Base-by-base conservation (phyloP, 2,329 filamentous ascomycete species). In the Gnomoniopsis sp. region DNA sequence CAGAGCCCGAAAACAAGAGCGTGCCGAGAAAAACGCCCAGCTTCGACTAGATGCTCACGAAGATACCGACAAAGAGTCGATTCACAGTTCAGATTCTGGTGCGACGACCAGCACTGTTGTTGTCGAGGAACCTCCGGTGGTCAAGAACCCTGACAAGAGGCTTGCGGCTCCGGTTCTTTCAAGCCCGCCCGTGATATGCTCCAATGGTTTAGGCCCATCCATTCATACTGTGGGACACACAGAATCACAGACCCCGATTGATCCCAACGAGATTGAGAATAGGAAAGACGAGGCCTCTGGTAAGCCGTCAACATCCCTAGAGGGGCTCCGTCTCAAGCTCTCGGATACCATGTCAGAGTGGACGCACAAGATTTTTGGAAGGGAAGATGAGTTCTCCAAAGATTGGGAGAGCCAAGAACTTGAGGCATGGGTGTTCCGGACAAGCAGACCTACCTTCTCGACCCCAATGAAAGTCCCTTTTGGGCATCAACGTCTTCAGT, bases 351-450 rank as follows among this genome's bases (percentile, higher is more conserved):
- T 54, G n/a, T 30, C 34, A 19, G 54, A 60, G 6, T 58, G 47
- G 55, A 54, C 52, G 7, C 50, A 58, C 19, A 33, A 47, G 19
- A 30, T 58, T 1, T 60, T 60, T 22, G 58, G 58, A 2, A 34
- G 17, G 17, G 55, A 57, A 3, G 55, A 58, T 33, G 34, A 51
- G 22, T 60, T 60, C 50, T 33, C 48, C 19, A 47, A 48, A 7
- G 58, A 60, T 49, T 57, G 58, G 49, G 54, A 53, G 36, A 60
- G 54, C 54, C 19, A 60, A 26, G 49, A 51, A 23, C 55, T 60
- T 36, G 55, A 57, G 43, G 58, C 58, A 34, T 55, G 51, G 53
- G 54, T 60, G 21, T 19, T 49, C 33, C 23, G 34, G 33, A 30
- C 30, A 3, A 6, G 6, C 11, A 26, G n/a, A n/a, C n/a, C 41